Conservation (phyloP, 441 rosid species). For the Erodium chrysanthum region DNA sequence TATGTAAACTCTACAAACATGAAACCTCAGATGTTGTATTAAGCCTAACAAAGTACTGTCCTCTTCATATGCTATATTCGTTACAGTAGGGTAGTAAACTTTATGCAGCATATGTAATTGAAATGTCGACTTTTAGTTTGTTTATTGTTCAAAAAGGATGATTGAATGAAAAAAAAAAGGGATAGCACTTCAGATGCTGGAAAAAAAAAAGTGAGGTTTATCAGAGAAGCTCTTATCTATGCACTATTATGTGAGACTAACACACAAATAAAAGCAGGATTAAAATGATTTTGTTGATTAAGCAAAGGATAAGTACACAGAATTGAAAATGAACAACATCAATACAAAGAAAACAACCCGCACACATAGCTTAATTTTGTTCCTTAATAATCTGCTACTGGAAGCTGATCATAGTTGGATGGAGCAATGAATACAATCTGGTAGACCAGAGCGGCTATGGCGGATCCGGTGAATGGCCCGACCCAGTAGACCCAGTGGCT, state of each 20-base stretch:
- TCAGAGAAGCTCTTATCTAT: too few relatives aligned
- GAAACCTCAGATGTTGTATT: not conserved
- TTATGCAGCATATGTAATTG: too few relatives aligned
- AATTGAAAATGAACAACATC: constrained; percentile 24
- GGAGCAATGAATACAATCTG: constrained; percentile 31
- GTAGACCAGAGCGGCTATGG: constrained; percentile 42
- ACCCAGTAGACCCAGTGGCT: constrained; percentile 63
- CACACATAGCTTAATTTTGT: not conserved
- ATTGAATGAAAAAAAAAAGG: too few relatives aligned
- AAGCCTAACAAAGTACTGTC: not conserved
- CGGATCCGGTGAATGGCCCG: constrained; percentile 44
- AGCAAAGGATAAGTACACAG: constrained; percentile 14
- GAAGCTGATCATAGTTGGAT: constrained; percentile 34
- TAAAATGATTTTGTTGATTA: constrained; percentile 13
- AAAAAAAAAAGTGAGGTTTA: too few relatives aligned
- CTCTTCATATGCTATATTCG: not conserved
- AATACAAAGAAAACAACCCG: constrained; percentile 17
- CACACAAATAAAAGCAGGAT: not conserved
- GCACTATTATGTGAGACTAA: not conserved
- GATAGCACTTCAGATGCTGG: too few relatives aligned
- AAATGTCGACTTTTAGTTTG: too few relatives aligned
- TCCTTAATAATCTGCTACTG: constrained; percentile 32
- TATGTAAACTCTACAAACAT: not conserved
- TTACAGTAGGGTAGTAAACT: not conserved
- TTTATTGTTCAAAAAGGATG: too few relatives aligned